These are phyloP conservation scores for Mycena rebaudengoi DNA, from an alignment of 768 basidiomycete genomes.

Conservation along the genomic window DNA sequence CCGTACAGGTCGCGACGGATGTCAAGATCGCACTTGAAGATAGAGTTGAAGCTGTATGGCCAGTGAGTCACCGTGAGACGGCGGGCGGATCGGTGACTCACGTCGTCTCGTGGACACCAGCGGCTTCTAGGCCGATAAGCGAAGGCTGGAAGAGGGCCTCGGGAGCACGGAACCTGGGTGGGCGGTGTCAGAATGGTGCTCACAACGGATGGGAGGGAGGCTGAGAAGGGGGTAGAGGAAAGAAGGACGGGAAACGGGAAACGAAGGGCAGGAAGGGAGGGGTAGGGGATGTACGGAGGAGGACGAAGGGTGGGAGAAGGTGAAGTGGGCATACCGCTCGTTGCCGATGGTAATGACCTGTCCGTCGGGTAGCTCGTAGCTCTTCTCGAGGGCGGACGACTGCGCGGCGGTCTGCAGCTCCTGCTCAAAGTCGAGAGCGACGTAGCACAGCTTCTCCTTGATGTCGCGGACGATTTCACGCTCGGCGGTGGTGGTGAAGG, in stretches of 20 bases:
- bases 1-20: background rate
- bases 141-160: slow-evolving; percentile 78
- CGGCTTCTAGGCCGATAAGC: slow-evolving; percentile 68
- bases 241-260: no score
- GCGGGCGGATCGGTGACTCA: background rate
- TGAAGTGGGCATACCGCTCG: slow-evolving; percentile 53
- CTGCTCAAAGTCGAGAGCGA: slow-evolving; percentile 33
- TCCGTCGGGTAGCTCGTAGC: slow-evolving; percentile 9
- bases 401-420: slow-evolving; percentile 10
- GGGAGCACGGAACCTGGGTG: slow-evolving; percentile 68
- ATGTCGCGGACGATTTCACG: slow-evolving; percentile 81
- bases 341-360: slow-evolving; percentile 81
- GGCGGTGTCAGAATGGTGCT: no score
- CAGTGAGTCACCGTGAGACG: background rate
- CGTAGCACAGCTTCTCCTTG: slow-evolving; percentile 75
- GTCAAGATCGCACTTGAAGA: background rate
- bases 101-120: slow-evolving; percentile 2
- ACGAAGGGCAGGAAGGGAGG: no score
- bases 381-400: slow-evolving; percentile 11
- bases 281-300: no score
- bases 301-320: background rate
- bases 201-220: no score
- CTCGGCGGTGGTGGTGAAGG: slow-evolving; percentile 78
- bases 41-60: background rate
- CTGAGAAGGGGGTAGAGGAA: no score